Evolutionary conservation across 192 early-diverging fungal species (phyloP), one percentile per base, ranked within the genome.

Genomic region (Backusella morwellensis): DNA sequence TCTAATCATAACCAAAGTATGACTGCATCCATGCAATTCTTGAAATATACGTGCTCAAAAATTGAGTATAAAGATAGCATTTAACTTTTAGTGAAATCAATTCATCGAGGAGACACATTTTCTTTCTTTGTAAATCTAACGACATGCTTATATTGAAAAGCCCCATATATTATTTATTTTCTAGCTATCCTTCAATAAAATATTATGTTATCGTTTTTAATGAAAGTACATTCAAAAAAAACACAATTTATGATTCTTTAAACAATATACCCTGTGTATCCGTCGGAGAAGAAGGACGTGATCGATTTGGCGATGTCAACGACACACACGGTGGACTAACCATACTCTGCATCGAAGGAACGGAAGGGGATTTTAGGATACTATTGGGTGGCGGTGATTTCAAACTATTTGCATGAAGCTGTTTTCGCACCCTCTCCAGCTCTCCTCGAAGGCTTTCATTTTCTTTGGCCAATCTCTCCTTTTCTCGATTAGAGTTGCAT

Each of bases 371-470:
- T 4, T 59, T 59, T 59, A 59, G 12, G 26, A 59, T 59, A 59
- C 54, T 26, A 59, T 12, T 59, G 6, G 54, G 9, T 12, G 54
- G 23, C 8, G 21, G 8, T 2, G 52, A 54, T 54, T 15, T 54
- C 52, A 59, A 29, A 12, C 14, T 14, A 32, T 32, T 32, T 32
- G 32, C 32, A 32, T 32, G 32, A 32, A 32, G 32, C 14, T 40
- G 68, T 2, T 41, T 70, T 4, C 68, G 68, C 11, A 78, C 42
- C 15, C 35, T 26, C 2, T 78, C 77, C 0, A 78, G 36, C 38
- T 78, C 77, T 17, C 26, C 54, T 52, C 66, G 26, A 11, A 78
- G 38, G 0, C 12, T 32, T 4, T 78, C 77, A 11, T 78, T 78
- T 74, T 78, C 72, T 52, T 74, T 74, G 19, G 19, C 8, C 17